A percentile compares a stretch with the other conserved stretches of the same genome.
Conservation (phyloP, 2,329 filamentous ascomycete genomes). For the Fusarium circinatum region DNA sequence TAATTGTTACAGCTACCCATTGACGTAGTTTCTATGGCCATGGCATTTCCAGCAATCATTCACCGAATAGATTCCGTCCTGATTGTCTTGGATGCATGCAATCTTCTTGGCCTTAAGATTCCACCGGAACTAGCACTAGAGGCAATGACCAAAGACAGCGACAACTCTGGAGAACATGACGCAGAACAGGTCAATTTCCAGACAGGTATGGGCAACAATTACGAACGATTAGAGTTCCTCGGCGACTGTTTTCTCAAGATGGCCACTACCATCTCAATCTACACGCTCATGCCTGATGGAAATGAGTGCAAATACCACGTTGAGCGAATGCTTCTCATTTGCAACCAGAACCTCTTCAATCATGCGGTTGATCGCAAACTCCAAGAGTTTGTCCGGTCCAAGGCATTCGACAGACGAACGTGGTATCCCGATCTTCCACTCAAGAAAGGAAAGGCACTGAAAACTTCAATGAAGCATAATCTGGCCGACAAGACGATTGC, state of each 20-base stretch:
- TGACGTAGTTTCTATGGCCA: conserved; percentile 75
- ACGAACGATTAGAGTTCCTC: conserved; percentile 92
- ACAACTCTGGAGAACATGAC: conserved; percentile 80
- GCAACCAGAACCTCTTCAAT: conserved; percentile 89
- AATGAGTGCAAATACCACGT: conserved; percentile 91
- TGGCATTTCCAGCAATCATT: conserved; percentile 85
- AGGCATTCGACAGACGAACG: conserved; percentile 79
- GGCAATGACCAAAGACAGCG: conserved; percentile 91
- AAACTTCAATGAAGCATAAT: conserved; percentile 62
- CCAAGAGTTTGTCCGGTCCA: conserved; percentile 83
- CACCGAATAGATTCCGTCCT: conserved; percentile 84
- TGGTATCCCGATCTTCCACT: conserved; percentile 91
- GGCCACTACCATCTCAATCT: conserved; percentile 90
- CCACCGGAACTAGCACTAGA: conserved; percentile 79
- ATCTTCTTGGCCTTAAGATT: conserved; percentile 71
- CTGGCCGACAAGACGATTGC: conserved; percentile 91
- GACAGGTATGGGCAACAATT: conserved; percentile 90
- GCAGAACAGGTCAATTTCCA: conserved; percentile 78
- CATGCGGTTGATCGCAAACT: conserved; percentile 74
- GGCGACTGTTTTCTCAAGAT: conserved; percentile 96
- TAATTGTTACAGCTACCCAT: conserved; percentile 67
- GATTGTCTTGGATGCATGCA: conserved; percentile 80
- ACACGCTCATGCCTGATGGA: conserved; percentile 77
- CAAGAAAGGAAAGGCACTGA: conserved; percentile 74
- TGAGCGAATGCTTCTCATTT: conserved; percentile 88